Base-by-base conservation (phyloP, 768 basidiomycete genomes). In the Panus rudis region DNA sequence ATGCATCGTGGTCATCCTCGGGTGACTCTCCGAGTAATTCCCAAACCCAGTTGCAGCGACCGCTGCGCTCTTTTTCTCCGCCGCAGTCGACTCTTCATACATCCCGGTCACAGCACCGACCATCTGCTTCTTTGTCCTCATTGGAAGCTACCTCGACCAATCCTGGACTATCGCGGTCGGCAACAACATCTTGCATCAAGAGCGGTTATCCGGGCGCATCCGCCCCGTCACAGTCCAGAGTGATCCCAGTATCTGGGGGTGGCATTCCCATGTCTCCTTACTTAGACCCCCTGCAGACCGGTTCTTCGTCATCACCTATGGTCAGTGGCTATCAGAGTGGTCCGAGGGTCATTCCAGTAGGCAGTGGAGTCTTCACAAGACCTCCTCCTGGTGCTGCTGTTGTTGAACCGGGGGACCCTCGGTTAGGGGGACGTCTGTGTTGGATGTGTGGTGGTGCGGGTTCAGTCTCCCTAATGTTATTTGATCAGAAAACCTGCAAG, bases 401-500 rank as follows among this genome's bases (percentile, higher is more conserved):
- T 3, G 72, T 82, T 41, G 47, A 47, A 0, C 73, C 87, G 0
- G 87, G 87, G 2, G 87, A 90, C 58, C 68, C 80, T 17, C 60
- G 85, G 37, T 62, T 89, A 7, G 87, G 86, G 3, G 87, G 88
- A 0, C 51, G 62, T 33, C 41, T 72, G 50, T 90, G 88, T 58
- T 76, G 71, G 75, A 63, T 70, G 19, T 90, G 87, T 55, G 62
- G 66, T 25, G 88, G 88, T 2, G 56, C 61, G 17, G 86, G 84
- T 3, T 62, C 51, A 26, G 56, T 73, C 25, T 65, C 66, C 20
- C 63, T 79, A 40, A 60, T 84, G 34, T 48, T 84, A 4, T 69
- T 85, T 37, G 78, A 82, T 44, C 55, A 64, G 48, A 56, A 63
- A 38, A 63, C 58, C 27, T 90, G 87, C 60, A 59, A 59, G 2